Conservation (phyloP, 73 alveolate genomes). For the Effrenium voratum region DNA sequence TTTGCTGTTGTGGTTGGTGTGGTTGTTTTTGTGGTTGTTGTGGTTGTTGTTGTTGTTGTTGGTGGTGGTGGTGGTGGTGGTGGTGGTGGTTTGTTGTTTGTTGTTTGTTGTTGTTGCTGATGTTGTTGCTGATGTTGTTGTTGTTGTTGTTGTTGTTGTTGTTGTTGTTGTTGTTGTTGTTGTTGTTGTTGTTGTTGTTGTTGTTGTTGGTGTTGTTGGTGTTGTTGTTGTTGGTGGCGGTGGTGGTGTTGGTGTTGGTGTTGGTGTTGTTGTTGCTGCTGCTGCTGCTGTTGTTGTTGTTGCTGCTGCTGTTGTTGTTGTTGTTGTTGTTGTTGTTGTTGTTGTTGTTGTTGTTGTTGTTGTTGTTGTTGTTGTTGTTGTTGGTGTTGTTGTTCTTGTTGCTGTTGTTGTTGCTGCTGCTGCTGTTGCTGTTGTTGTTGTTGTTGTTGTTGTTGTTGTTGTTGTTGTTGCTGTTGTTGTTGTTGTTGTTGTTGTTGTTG, state of each 20-base stretch:
- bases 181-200: background rate
- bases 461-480: no score
- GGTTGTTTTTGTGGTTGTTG: background rate
- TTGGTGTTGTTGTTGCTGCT: no score
- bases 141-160: constrained; percentile 1
- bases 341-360: background rate
- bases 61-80: background rate
- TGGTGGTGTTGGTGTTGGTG: background rate
- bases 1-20: background rate
- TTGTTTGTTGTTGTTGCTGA: background rate
- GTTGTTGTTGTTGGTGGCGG: background rate
- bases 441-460: background rate
- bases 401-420: background rate
- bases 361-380: background rate
- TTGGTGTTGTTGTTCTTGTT: background rate
- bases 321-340: constrained; percentile 1
- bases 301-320: background rate
- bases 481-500: no score
- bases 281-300: no score
- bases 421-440: background rate
- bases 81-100: background rate
- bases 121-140: background rate
- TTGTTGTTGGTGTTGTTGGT: background rate
- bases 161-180: background rate
- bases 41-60: background rate